These are phyloP conservation scores for Suillus lakei DNA, from an alignment of 768 basidiomycete genomes.

Conservation along the genomic window DNA sequence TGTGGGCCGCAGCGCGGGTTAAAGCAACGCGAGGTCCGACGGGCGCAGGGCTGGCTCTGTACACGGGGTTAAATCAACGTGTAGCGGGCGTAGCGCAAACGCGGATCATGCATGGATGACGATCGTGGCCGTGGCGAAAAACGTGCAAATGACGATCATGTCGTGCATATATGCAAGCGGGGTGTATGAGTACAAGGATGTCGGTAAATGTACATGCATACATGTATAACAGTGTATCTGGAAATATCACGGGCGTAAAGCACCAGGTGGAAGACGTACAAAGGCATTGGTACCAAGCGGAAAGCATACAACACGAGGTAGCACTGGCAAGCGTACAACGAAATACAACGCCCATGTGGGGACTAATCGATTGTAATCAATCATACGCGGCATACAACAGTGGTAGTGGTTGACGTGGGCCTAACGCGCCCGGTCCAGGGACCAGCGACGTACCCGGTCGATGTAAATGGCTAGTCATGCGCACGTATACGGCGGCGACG, in stretches of 20 bases:
- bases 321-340: not conserved
- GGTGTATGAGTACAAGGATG: not conserved
- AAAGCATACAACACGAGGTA: not conserved
- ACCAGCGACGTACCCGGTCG: too few relatives aligned
- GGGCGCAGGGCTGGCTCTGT: too few relatives aligned
- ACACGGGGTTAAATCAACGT: too few relatives aligned
- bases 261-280: too few relatives aligned
- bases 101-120: not conserved
- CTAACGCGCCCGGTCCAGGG: too few relatives aligned
- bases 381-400: not conserved
- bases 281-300: too few relatives aligned
- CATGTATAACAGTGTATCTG: not conserved
- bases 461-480: not conserved
- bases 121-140: not conserved
- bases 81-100: too few relatives aligned
- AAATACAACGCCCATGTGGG: not conserved
- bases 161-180: constrained; percentile 1
- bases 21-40: too few relatives aligned
- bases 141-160: not conserved
- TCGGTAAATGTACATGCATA: constrained; percentile 1
- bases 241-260: not conserved
- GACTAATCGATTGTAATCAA: too few relatives aligned
- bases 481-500: not conserved
- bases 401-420: too few relatives aligned
- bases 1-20: too few relatives aligned